Base-by-base conservation (phyloP, 345 rosid species). In the Luvunga scandens region DNA sequence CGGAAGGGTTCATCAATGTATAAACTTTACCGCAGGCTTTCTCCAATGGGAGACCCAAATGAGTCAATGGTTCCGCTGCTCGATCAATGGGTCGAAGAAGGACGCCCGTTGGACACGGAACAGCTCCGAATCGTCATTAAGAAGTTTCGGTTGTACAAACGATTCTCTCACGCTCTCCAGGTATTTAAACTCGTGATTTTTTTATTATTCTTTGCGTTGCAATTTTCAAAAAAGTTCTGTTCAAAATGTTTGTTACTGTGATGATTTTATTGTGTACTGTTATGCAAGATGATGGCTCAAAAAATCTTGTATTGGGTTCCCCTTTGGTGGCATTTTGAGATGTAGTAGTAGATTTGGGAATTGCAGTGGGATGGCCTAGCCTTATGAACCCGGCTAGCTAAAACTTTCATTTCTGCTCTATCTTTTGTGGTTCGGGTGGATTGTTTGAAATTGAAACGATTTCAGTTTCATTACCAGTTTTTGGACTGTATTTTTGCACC, bases 41-140 rank as follows among this genome's bases (percentile, higher is more conserved):
- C 83, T n/a, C 83, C 87, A 1, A 9, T 85, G 4, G 86, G 84
- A 48, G 59, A 82, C 66, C 79, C 80, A 2, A 76, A 34, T 45
- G 70, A 45, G 25, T 80, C 85, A 3, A 66, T 87, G 30, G 79
- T 69, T 19, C 87, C 85, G 13, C 48, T 87, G 56, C 88, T 89
- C 39, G 84, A 89, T 33, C 84, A 64, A 9, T 87, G 91, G 90
- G 70, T 87, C 42, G 72, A 55, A 60, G 88, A 87, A 77, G 86
- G 87, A 30, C 38, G 73, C 19, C 57, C 57, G 4, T 16, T 53
- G 6, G 57, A 53, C 2, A 53, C 0, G 7, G 22, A 53, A 53
- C 57, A 53, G 57, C 57, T 53, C 57, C 57, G 22, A 53, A 4
- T 53, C 57, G 61, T 53, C 57, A 53, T 53, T 5, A 18, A 53